Evolutionary conservation across 257 asterid genomes (phyloP).

Genomic region (Apocynum venetum): DNA sequence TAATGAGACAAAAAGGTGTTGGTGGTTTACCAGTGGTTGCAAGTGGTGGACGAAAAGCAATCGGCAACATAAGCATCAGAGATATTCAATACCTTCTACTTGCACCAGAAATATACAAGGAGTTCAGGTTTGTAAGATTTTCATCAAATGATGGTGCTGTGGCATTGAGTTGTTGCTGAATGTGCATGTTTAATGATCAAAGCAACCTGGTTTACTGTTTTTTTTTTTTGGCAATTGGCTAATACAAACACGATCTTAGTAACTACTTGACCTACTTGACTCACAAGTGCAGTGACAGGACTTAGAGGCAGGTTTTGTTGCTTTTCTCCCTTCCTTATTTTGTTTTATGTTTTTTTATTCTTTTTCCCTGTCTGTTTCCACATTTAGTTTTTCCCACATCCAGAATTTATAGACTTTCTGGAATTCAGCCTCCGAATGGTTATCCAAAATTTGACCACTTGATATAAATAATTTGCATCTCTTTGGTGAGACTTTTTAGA

Average conservation of each 20-base stretch:
- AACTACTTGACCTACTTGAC: not conserved
- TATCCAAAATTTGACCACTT: no score
- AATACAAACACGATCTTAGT: not conserved
- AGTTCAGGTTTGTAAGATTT: constrained; percentile 51
- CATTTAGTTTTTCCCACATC: no score
- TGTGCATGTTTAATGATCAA: not conserved
- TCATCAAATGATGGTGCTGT: not conserved
- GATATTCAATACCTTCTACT: constrained; percentile 93
- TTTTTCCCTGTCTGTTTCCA: no score
- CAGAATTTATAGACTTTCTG: no score
- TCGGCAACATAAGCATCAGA: constrained; percentile 94
- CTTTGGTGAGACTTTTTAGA: no score
- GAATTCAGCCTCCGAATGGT: no score
- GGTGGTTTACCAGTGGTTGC: constrained; percentile 92
- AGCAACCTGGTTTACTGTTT: not conserved
- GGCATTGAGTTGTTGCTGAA: not conserved
- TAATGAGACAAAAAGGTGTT: constrained; percentile 84
- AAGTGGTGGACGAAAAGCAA: constrained; percentile 62
- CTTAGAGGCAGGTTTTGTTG: no score
- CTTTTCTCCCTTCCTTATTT: no score
- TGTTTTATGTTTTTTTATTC: no score
- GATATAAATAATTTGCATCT: no score
- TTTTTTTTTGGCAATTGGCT: no score
- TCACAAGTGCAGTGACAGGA: no score
- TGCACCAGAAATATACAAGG: constrained; percentile 89